phyloP scores from a whole-genome alignment of 2,329 filamentous ascomycete species.

The Metarhizium humberi region DNA sequence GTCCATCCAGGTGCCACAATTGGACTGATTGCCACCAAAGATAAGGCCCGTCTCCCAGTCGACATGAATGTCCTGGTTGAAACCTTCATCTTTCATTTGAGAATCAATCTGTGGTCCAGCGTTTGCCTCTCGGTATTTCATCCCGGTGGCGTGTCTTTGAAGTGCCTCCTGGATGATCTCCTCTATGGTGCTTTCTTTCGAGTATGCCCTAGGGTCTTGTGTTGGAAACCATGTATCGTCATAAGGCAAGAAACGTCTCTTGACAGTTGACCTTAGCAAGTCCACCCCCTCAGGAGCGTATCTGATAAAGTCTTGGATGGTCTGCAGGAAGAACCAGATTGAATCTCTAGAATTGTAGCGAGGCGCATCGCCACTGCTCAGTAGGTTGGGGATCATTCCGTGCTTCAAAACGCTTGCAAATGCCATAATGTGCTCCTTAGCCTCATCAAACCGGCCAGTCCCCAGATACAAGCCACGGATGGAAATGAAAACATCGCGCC shows the following conservation, averaged over 20 bases:
- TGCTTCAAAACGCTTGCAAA: constrained; percentile 97
- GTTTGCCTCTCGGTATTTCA: constrained; percentile 92
- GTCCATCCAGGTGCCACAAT: constrained; percentile 99
- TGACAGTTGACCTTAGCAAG: constrained; percentile 67
- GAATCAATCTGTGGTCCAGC: constrained; percentile 80
- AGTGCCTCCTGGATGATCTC: constrained; percentile 91
- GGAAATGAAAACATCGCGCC: constrained; percentile 93
- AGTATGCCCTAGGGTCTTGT: constrained; percentile 79
- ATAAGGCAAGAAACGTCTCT: constrained; percentile 83
- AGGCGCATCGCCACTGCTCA: constrained; percentile 76
- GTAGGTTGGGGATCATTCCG: constrained; percentile 92
- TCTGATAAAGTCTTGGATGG: constrained; percentile 84
- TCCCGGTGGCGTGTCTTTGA: constrained; percentile 80
- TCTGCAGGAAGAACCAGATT: constrained; percentile 95
- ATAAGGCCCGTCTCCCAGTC: constrained; percentile 88
- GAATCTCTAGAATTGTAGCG: constrained; percentile 95
- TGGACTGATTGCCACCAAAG: constrained; percentile 86
- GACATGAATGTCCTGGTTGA: constrained; percentile 82
- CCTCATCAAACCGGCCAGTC: constrained; percentile 80
- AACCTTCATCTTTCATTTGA: constrained; percentile 89
- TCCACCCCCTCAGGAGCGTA: constrained; percentile 68
- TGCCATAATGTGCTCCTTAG: constrained; percentile 85
- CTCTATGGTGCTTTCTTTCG: constrained; percentile 69
- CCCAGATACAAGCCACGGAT: constrained; percentile 85
- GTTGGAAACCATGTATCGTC: constrained; percentile 90